Evolutionary conservation across 2,329 filamentous ascomycete species (phyloP), one percentile per base, ranked within the genome.

Genomic region (Zymoseptoria brevis): DNA sequence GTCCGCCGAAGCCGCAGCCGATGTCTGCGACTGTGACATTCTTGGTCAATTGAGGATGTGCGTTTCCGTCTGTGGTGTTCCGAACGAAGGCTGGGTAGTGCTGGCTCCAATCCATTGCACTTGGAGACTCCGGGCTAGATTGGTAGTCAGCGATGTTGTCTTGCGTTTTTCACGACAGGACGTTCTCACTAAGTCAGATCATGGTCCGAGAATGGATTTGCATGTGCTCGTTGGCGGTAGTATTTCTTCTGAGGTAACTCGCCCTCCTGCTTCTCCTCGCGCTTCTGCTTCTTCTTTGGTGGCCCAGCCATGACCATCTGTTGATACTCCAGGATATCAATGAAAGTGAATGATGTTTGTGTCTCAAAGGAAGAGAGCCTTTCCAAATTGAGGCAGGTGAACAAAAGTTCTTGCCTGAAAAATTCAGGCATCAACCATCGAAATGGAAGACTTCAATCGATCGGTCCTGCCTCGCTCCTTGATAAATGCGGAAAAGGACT

Each of bases 171-270:
- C 35, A 45, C 35, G 9, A 16, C 2, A n/a, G 16, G 35, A 45
- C 13, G 35, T n/a, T 45, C 84, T 69, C 83, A 96, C 94, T 99
- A 99, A 69, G 82, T 81, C 72, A 99, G 80, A 59, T 84, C 80
- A 78, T 99, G 94, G 71, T 99, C 94, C 2, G 93, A 96, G 77
- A 99, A 99, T 6, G 93, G 92, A 77, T 99, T 99, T 63, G 94
- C 94, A 77, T 99, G 94, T 45, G 94, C 94, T 74, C 94, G 84
- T 76, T 99, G 94, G 58, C 94, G 85, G 75, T 96, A 99, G 77
- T 94, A 96, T 78, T 89, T 93, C 81, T 99, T 99, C 76, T 90
- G 87, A 8, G 94, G 94, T 68, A 96, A 77, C 68, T 85, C 81
- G 62, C 75, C 71, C 60, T 76, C 71, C n/a, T 73, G 73, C 56